These are phyloP conservation scores for Apiospora saccharicola DNA, from an alignment of 2,329 filamentous ascomycete species.

Conservation along the genomic window DNA sequence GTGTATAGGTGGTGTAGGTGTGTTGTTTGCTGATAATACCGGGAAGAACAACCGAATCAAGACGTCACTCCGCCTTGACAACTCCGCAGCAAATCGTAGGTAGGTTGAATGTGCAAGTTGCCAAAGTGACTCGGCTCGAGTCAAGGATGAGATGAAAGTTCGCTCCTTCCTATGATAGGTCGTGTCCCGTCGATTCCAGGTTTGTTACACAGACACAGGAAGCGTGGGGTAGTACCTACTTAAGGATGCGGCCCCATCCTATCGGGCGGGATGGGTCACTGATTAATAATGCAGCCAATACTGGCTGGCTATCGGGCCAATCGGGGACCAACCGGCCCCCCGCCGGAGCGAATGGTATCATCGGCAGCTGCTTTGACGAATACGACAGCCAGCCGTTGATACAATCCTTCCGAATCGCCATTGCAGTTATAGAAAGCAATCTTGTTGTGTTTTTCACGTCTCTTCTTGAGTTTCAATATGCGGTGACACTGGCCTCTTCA, in stretches of 20 bases:
- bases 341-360: slow-evolving; percentile 1
- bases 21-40: background rate
- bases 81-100: background rate
- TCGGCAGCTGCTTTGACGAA: background rate
- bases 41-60: background rate
- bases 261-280: background rate
- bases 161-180: background rate
- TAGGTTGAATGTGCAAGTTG: background rate
- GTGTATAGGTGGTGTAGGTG: background rate
- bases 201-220: background rate
- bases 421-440: too few species aligned
- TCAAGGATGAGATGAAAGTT: background rate
- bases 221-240: background rate
- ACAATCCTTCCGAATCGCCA: too few species aligned
- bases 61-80: background rate
- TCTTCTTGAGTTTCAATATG: too few species aligned
- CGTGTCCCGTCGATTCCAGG: background rate
- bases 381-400: background rate
- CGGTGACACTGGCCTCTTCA: too few species aligned
- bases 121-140: background rate
- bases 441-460: too few species aligned
- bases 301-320: background rate
- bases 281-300: background rate
- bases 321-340: background rate
- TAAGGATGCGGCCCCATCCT: background rate